Conservation (phyloP, 179 eudicot species). For the Silene coronaria region DNA sequence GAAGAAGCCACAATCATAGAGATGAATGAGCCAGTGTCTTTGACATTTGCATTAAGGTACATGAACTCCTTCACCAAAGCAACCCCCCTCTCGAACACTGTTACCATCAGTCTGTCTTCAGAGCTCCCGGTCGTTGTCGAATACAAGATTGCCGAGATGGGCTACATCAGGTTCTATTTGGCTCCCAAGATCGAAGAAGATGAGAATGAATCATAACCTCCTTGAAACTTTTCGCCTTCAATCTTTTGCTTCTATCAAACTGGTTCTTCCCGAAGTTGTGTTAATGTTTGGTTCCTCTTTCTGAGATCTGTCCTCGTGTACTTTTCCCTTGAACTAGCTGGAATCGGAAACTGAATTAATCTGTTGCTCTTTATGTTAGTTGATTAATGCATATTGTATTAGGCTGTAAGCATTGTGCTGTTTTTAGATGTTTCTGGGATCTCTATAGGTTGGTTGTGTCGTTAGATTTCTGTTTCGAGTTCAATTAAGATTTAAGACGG, state of each 20-base stretch:
- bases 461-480: neutral
- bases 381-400: conserved; percentile 2
- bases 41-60: conserved; percentile 71
- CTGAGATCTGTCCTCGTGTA: conserved; percentile 11
- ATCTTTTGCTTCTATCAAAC: neutral
- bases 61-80: conserved; percentile 84
- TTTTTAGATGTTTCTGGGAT: neutral
- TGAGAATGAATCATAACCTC: conserved; percentile 49
- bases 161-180: conserved; percentile 65
- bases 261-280: conserved; percentile 4
- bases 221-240: neutral
- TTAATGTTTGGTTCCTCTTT: neutral
- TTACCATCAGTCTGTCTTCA: conserved; percentile 65
- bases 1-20: conserved; percentile 67
- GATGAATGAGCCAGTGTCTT: conserved; percentile 69
- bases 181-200: conserved; percentile 83
- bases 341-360: neutral
- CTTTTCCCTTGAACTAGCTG: conserved; percentile 11
- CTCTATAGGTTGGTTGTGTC: conserved; percentile 4
- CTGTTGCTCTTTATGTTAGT: neutral
- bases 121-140: conserved; percentile 70
- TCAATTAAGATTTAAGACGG: neutral
- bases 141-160: conserved; percentile 83
- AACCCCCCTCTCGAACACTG: conserved; percentile 59
- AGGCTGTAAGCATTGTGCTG: conserved; percentile 2